Evolutionary conservation across 495 filamentous ascomycete species (phyloP).

Genomic region (Aspergillus cavernicola): DNA sequence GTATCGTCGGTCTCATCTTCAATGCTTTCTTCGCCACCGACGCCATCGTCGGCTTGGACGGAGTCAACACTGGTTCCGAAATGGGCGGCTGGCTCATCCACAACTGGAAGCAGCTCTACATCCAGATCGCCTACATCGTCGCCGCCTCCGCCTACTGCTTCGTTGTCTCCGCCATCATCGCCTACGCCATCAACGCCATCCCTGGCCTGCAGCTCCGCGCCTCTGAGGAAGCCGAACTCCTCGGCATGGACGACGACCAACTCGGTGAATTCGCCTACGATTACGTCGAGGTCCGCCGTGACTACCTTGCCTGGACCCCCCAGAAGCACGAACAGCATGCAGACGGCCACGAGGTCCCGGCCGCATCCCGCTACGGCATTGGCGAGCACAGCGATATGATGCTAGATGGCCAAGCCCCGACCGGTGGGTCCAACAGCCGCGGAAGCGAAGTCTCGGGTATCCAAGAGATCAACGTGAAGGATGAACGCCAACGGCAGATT

Average conservation of each 20-base stretch:
- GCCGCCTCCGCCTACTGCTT: conserved; percentile 75
- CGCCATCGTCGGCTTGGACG: conserved; percentile 91
- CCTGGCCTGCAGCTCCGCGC: conserved; percentile 91
- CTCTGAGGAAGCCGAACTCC: conserved; percentile 90
- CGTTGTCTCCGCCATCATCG: conserved; percentile 77
- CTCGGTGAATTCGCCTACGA: conserved; percentile 99
- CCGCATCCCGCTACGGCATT: conserved; percentile 77
- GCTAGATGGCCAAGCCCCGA: conserved; percentile 55
- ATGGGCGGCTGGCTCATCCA: conserved; percentile 82
- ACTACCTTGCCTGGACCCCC: conserved; percentile 97
- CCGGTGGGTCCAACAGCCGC: conserved; percentile 40
- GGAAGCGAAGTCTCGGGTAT: conserved; percentile 35
- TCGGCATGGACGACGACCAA: conserved; percentile 99
- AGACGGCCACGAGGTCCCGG: conserved; percentile 60
- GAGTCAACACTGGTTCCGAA: conserved; percentile 73
- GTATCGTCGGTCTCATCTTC: conserved; percentile 88
- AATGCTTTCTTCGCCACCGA: conserved; percentile 85
- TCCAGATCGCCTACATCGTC: conserved; percentile 86
- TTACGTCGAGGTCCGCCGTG: conserved; percentile 95
- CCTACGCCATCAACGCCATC: conserved; percentile 77
- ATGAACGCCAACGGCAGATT: conserved; percentile 24
- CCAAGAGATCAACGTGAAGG: conserved; percentile 36
- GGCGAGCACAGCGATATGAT: conserved; percentile 71
- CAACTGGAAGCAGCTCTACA: conserved; percentile 85
- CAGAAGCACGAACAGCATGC: conserved; percentile 64